Evolutionary conservation across 106 monocot genomes (phyloP).

Genomic region (Iris macrosiphon): DNA sequence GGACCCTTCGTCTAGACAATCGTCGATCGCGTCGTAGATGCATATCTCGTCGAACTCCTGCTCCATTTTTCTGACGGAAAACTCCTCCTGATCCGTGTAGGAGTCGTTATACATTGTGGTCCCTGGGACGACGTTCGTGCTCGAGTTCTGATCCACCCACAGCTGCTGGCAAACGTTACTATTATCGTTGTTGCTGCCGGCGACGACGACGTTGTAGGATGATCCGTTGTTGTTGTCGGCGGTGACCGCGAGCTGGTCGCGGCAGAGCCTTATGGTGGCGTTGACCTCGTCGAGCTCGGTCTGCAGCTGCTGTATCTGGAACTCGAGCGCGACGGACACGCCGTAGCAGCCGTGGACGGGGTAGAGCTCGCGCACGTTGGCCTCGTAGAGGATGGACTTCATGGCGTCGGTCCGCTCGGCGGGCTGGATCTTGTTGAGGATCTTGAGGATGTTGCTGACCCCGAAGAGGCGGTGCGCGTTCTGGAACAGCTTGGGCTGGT

Average conservation of each 20-base stretch:
- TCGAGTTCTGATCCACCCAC: too few relatives aligned
- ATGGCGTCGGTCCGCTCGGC: conserved; percentile 18
- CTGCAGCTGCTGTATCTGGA: neutral
- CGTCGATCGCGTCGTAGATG: too few relatives aligned
- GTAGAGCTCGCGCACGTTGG: conserved; percentile 28
- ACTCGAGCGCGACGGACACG: conserved; percentile 22
- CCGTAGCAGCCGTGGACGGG: conserved; percentile 45
- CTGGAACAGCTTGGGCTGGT: conserved; percentile 24
- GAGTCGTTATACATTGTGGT: too few relatives aligned
- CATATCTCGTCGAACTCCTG: too few relatives aligned
- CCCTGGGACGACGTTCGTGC: too few relatives aligned
- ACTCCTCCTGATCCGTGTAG: too few relatives aligned
- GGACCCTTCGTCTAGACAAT: too few relatives aligned
- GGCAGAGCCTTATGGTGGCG: conserved; percentile 14
- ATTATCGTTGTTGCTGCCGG: too few relatives aligned
- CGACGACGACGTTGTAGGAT: too few relatives aligned
- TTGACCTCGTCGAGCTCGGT: conserved; percentile 20
- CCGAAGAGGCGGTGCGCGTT: conserved; percentile 59
- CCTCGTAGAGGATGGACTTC: conserved; percentile 37
- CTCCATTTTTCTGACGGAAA: too few relatives aligned
- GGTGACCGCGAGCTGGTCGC: neutral
- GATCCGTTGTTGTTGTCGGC: too few relatives aligned
- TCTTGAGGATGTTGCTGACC: conserved; percentile 43
- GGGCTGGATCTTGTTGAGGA: conserved; percentile 9
- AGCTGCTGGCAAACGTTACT: too few relatives aligned